phyloP scores from a whole-genome alignment of 768 basidiomycete genomes.

The Lactarius vividus region DNA sequence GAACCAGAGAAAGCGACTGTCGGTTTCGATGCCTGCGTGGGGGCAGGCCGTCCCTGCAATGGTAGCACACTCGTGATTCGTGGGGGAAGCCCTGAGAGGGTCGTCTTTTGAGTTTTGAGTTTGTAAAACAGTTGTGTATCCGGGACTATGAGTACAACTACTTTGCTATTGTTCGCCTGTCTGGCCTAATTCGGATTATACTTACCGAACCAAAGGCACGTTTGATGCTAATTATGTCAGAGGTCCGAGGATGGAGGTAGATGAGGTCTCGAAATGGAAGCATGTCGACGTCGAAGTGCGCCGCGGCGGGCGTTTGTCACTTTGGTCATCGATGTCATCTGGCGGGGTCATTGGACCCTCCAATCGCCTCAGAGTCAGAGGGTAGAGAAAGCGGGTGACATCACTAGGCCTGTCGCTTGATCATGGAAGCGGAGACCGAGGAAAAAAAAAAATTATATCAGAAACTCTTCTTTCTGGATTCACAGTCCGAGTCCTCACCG shows the following conservation, averaged over 20 bases:
- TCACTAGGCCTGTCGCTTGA: neutral
- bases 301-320: neutral
- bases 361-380: neutral
- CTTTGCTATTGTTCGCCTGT: neutral
- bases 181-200: too few relatives aligned
- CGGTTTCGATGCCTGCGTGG: conserved; percentile 1
- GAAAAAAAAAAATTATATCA: neutral
- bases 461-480: neutral
- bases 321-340: neutral
- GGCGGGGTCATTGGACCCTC: neutral
- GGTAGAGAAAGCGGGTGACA: neutral
- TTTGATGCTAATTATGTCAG: neutral
- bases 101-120: too few relatives aligned
- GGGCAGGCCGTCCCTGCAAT: neutral
- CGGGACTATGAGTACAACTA: neutral
- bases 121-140: neutral
- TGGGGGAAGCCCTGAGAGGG: too few relatives aligned
- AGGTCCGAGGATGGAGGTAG: neutral
- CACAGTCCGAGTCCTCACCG: neutral
- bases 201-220: too few relatives aligned
- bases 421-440: neutral
- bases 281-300: neutral
- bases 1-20: neutral
- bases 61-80: neutral
- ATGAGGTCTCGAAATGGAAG: neutral